phyloP scores from a whole-genome alignment of 148 eudicot species.

The Heliamphora exappendiculata region DNA sequence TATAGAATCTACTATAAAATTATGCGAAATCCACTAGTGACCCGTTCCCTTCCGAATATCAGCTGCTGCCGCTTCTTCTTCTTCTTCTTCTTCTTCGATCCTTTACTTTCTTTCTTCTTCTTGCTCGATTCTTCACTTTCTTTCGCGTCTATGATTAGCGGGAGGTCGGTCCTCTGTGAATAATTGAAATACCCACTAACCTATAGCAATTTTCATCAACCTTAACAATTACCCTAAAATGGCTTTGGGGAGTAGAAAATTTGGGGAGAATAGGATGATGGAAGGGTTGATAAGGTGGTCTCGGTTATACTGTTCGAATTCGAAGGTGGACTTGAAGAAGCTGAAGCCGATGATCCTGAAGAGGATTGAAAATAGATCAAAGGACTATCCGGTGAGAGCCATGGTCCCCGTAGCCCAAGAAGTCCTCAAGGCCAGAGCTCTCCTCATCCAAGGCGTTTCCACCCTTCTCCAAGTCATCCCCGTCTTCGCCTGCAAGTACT shows the following conservation, averaged over 20 bases:
- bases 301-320: conserved; percentile 17
- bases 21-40: too few relatives aligned
- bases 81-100: neutral
- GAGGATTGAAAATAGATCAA: conserved; percentile 56
- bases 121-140: neutral
- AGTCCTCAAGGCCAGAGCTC: conserved; percentile 49
- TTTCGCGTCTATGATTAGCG: neutral
- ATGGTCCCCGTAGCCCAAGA: conserved; percentile 69
- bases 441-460: conserved; percentile 59
- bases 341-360: conserved; percentile 74
- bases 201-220: neutral
- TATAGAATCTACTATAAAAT: too few relatives aligned
- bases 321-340: conserved; percentile 47
- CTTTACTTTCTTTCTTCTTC: neutral
- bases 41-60: too few relatives aligned
- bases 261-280: neutral
- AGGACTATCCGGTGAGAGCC: conserved; percentile 47
- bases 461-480: conserved; percentile 54
- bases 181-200: neutral
- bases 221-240: neutral
- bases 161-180: neutral
- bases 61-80: neutral
- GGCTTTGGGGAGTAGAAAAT: conserved; percentile 6
- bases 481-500: conserved; percentile 65
- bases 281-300: conserved; percentile 1